A percentile compares a stretch with the other conserved stretches of the same genome.
These are phyloP conservation scores for Didymella pomorum DNA, from an alignment of 2,329 filamentous ascomycete genomes.

Conservation along the genomic window DNA sequence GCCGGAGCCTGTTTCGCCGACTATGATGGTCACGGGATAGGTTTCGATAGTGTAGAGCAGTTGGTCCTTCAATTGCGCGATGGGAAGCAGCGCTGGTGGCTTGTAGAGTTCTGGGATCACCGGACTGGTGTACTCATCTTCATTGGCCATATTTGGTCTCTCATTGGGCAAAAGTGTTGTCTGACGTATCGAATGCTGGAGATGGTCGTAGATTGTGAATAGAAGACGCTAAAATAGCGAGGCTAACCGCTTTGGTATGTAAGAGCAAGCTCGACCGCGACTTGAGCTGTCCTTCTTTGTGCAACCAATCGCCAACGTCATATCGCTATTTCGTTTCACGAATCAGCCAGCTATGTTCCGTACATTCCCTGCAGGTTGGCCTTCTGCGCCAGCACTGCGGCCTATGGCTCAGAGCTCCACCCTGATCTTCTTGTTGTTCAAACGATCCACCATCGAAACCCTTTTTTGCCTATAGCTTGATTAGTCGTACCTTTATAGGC, in stretches of 20 bases:
- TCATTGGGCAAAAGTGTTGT: background rate
- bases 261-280: background rate
- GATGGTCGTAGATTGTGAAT: constrained; percentile 1
- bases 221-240: constrained; percentile 1
- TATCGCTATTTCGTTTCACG: too few species aligned
- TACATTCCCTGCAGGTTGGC: too few species aligned
- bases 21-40: constrained; percentile 82
- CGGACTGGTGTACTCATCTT: constrained; percentile 53
- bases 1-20: constrained; percentile 87
- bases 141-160: constrained; percentile 41
- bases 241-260: constrained; percentile 2
- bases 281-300: too few species aligned
- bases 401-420: background rate
- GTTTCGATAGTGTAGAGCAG: constrained; percentile 88
- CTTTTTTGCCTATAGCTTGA: background rate
- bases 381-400: too few species aligned
- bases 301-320: too few species aligned
- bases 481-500: too few species aligned
- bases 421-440: background rate
- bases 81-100: constrained; percentile 82
- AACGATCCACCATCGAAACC: background rate
- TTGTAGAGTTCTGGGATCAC: constrained; percentile 87
- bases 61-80: constrained; percentile 79
- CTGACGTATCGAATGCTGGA: background rate
- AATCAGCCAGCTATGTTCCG: too few species aligned